A percentile compares a stretch with the other conserved stretches of the same genome.
Evolutionary conservation across 2,329 filamentous ascomycete species (phyloP).

Genomic region (Colletotrichum karsti): DNA sequence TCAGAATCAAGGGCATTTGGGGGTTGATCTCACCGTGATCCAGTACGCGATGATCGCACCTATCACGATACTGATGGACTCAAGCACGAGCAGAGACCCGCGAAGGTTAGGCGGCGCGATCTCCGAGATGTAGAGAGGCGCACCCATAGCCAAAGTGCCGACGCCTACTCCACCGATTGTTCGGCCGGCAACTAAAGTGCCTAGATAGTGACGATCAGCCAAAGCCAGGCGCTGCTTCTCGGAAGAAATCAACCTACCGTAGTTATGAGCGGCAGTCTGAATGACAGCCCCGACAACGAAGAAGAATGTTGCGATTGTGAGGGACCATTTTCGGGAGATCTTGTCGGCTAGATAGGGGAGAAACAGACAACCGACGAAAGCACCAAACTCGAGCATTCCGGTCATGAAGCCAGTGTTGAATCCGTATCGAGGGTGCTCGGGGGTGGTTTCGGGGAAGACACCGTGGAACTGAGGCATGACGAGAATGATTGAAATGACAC

Average conservation of each 20-base stretch:
- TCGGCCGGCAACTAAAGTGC: constrained; percentile 35
- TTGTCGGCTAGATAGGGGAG: constrained; percentile 47
- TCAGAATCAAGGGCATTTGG: no score
- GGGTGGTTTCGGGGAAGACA: constrained; percentile 42
- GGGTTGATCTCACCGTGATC: no score
- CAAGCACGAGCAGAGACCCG: constrained; percentile 55
- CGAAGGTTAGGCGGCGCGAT: constrained; percentile 46
- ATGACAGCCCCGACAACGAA: constrained; percentile 54
- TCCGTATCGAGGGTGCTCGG: background rate
- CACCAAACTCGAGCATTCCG: constrained; percentile 50
- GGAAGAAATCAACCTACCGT: no score
- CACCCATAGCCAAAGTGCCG: constrained; percentile 38
- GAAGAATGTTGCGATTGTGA: constrained; percentile 45
- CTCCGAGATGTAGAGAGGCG: constrained; percentile 41
- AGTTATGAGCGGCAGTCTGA: constrained; percentile 36
- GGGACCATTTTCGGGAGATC: constrained; percentile 51
- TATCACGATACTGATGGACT: constrained; percentile 58
- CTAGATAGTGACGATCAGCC: no score
- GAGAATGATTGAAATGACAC: constrained; percentile 50
- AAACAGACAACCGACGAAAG: constrained; percentile 44
- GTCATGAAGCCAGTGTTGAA: constrained; percentile 51
- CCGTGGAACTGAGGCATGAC: constrained; percentile 53
- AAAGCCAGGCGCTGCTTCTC: no score
- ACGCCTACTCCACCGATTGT: constrained; percentile 40
- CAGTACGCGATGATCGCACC: constrained; percentile 62